phyloP scores from a whole-genome alignment of 257 asterid genomes.

The Solanum etuberosum region DNA sequence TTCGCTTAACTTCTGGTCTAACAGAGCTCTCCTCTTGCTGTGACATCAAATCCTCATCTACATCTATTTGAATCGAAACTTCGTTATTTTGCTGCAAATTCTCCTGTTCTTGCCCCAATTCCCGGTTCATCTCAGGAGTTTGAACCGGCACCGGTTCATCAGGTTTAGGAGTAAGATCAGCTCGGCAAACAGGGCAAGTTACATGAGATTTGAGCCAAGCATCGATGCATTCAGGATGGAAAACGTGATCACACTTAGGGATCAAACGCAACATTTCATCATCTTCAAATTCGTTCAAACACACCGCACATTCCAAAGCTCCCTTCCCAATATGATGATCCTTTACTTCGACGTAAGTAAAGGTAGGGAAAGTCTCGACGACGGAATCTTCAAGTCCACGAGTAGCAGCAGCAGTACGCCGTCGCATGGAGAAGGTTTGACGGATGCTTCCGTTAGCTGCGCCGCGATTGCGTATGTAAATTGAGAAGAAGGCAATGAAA shows the following conservation, averaged over 20 bases:
- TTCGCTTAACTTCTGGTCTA: constrained; percentile 13
- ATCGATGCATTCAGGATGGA: constrained; percentile 84
- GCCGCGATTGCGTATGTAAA: constrained; percentile 79
- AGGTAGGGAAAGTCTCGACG: constrained; percentile 68
- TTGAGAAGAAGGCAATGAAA: constrained; percentile 69
- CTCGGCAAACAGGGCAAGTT: constrained; percentile 93
- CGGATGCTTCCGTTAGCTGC: constrained; percentile 19
- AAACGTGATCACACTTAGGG: constrained; percentile 88
- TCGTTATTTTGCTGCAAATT: constrained; percentile 14
- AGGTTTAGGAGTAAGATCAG: constrained; percentile 36
- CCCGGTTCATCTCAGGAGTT: background rate
- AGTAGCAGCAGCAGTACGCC: constrained; percentile 13
- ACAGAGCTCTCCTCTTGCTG: background rate
- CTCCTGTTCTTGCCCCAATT: background rate
- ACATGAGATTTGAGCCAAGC: constrained; percentile 82
- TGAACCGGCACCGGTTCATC: constrained; percentile 15
- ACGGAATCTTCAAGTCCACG: constrained; percentile 61
- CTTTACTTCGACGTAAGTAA: constrained; percentile 72
- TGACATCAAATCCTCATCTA: background rate
- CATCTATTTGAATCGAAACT: constrained; percentile 26
- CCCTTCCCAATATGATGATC: constrained; percentile 79
- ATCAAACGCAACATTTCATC: constrained; percentile 66
- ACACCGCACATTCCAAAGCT: constrained; percentile 80
- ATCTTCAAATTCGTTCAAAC: constrained; percentile 79
- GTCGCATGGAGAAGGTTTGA: constrained; percentile 32